These are phyloP conservation scores for Juglanconis sp. DNA, from an alignment of 2,329 filamentous ascomycete genomes.

Conservation along the genomic window DNA sequence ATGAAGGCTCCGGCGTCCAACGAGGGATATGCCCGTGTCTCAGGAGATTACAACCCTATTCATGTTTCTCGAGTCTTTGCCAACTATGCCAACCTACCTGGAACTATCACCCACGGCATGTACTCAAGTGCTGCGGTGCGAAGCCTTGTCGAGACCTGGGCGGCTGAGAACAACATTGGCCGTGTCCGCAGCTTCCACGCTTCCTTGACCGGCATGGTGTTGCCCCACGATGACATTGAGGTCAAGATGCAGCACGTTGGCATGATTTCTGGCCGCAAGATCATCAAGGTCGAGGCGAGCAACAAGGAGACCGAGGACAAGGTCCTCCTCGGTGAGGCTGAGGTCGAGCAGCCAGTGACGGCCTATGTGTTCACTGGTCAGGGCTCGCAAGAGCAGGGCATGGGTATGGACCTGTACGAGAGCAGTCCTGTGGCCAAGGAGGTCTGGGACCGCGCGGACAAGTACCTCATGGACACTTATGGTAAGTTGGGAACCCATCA, in stretches of 20 bases:
- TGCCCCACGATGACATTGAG: slow-evolving; percentile 91
- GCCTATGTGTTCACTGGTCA: slow-evolving; percentile 98
- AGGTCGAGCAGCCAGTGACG: slow-evolving; percentile 95
- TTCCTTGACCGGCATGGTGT: slow-evolving; percentile 95
- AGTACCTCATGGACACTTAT: slow-evolving; percentile 98
- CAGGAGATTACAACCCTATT: slow-evolving; percentile 97
- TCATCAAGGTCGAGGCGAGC: slow-evolving; percentile 96
- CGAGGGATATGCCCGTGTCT: slow-evolving; percentile 96
- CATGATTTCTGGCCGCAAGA: slow-evolving; percentile 98
- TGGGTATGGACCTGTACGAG: slow-evolving; percentile 98
- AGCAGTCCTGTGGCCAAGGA: slow-evolving; percentile 93
- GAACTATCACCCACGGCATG: slow-evolving; percentile 99
- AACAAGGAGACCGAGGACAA: slow-evolving; percentile 97
- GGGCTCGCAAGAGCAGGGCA: slow-evolving; percentile 97
- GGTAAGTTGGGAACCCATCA: slow-evolving; percentile 51
- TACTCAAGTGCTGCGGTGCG: slow-evolving; percentile 96
- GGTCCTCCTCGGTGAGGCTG: slow-evolving; percentile 89
- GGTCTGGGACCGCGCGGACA: slow-evolving; percentile 96
- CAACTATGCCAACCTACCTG: slow-evolving; percentile 89
- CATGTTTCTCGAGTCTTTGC: slow-evolving; percentile 97
- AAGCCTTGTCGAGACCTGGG: slow-evolving; percentile 96
- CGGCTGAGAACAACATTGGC: slow-evolving; percentile 96
- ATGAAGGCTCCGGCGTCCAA: slow-evolving; percentile 93
- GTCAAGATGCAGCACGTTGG: slow-evolving; percentile 95
- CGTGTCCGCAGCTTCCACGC: slow-evolving; percentile 97